These are phyloP conservation scores for Zea mays DNA, from an alignment of 176 grass and related monocot species.

Conservation along the genomic window DNA sequence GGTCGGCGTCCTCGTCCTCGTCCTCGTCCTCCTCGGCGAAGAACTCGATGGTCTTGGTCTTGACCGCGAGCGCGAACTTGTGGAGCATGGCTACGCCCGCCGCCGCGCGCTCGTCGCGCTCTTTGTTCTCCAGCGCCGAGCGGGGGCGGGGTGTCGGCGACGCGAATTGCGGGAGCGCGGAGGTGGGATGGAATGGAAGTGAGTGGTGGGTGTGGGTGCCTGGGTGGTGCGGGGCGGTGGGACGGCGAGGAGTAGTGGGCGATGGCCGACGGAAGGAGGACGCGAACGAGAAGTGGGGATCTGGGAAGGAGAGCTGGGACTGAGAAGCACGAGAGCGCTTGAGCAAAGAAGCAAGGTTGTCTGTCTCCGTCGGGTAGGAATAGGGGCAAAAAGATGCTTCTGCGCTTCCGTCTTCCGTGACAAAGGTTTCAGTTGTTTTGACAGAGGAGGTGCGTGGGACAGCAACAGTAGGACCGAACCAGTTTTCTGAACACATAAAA, in stretches of 20 bases:
- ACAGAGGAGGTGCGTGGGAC: too few relatives aligned
- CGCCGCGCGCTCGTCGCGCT: slow-evolving; percentile 1
- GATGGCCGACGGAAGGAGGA: not conserved
- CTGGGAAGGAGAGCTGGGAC: slow-evolving; percentile 26
- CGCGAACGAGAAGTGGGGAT: slow-evolving; percentile 31
- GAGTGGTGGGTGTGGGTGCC: not conserved
- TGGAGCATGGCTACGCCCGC: slow-evolving; percentile 70
- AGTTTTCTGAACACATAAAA: not conserved
- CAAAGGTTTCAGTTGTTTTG: slow-evolving; percentile 3
- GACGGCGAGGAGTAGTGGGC: slow-evolving; percentile 26
- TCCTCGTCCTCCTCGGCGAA: slow-evolving; percentile 92
- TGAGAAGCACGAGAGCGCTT: not conserved
- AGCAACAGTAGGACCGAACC: too few relatives aligned
- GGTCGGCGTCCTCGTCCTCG: slow-evolving; percentile 47
- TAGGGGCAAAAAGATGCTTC: slow-evolving; percentile 45
- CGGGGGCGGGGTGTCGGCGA: not conserved
- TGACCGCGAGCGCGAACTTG: slow-evolving; percentile 91
- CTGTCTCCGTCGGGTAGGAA: slow-evolving; percentile 36
- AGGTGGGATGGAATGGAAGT: not conserved
- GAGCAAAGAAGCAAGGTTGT: slow-evolving; percentile 34
- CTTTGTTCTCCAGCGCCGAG: slow-evolving; percentile 24
- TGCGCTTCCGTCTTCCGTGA: slow-evolving; percentile 19
- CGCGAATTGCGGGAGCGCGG: slow-evolving; percentile 39
- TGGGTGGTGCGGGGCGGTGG: slow-evolving; percentile 8
- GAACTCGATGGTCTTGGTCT: slow-evolving; percentile 99